Base-by-base conservation (phyloP, 495 filamentous ascomycete species). In the Alectoria sarmentosa region DNA sequence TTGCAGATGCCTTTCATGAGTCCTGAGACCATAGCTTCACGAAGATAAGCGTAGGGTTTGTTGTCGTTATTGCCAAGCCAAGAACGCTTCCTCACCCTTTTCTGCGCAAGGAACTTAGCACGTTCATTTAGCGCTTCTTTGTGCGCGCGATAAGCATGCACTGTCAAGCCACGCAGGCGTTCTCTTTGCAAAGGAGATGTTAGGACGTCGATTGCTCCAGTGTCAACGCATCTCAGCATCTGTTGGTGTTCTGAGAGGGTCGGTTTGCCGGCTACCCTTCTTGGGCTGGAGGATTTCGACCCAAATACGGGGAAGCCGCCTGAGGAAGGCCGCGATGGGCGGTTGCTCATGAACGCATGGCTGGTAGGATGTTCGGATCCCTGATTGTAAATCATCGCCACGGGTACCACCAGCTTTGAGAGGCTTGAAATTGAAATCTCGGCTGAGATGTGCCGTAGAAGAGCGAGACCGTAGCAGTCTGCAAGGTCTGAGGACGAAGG, bases 1-100 rank as follows among this genome's bases (percentile, higher is more conserved):
- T 87, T 90, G 76, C 93, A 96, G 48, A 98, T 98, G 41, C 90
- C 85, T 67, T 84, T 86, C 90, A 98, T 95, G 54, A 98, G 81
- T 66, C 85, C 90, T 2, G 91, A 93, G 30, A 98, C 93, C 90
- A 90, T 90, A 21, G 82, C 85, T 79, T 96, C 92, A 69, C 90
- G 80, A 65, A 96, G 78, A 75, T 95, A 96, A 32, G 88, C 85
- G 78, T 90, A 96, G n/a, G 88, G 89, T 71, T 92, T 90, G 70
- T 88, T 83, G 71, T 92, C 87, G 68, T 89, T 82, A n/a, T 93
- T 83, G 36, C 91, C 91, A 48, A 97, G 90, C 92, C 91, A 96
- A 3, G 92, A 96, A 59, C 90, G 84, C 74, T 94, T 95, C 60
- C 92, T 82, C 28, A 83, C 82, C 66, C 85, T 83, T 68, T 84